These are phyloP conservation scores for Phytophthora nicotianae DNA, from an alignment of 352 stramenopile species.

Conservation along the genomic window DNA sequence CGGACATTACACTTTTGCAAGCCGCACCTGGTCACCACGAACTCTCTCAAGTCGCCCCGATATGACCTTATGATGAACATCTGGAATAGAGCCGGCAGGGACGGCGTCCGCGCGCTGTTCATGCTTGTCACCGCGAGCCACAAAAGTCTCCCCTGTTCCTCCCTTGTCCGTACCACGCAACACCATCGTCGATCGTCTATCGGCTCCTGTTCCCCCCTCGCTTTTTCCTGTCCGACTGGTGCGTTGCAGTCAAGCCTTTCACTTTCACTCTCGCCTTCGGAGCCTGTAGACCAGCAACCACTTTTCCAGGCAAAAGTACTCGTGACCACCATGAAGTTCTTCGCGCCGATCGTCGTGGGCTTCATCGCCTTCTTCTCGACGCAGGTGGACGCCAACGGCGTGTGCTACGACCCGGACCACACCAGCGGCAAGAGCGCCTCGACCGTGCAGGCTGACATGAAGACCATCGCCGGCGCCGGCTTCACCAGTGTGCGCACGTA, in stretches of 20 bases:
- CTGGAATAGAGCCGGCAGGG: constrained; percentile 30
- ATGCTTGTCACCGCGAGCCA: constrained; percentile 19
- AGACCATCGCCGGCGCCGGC: constrained; percentile 50
- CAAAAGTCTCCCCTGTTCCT: constrained; percentile 26
- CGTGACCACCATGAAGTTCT: constrained; percentile 46
- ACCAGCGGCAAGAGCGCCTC: constrained; percentile 37
- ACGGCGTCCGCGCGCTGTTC: constrained; percentile 21
- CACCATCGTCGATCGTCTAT: constrained; percentile 22
- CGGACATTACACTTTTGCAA: neutral
- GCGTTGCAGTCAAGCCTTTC: constrained; percentile 11
- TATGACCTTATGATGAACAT: too few species aligned
- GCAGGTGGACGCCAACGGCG: constrained; percentile 58
- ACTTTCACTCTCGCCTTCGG: constrained; percentile 35
- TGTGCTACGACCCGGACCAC: constrained; percentile 77
- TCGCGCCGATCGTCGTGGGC: constrained; percentile 35
- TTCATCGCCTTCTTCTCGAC: constrained; percentile 43
- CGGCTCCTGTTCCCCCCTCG: constrained; percentile 1
- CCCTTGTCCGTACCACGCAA: constrained; percentile 12
- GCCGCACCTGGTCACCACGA: constrained; percentile 1
- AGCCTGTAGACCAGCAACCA: constrained; percentile 16
- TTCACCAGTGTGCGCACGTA: constrained; percentile 75
- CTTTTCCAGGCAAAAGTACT: constrained; percentile 39
- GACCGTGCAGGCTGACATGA: constrained; percentile 51
- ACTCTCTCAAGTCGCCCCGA: constrained; percentile 12
- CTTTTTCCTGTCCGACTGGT: constrained; percentile 29